phyloP scores from a whole-genome alignment of 768 basidiomycete genomes.

The Kwoniella heveanensis region DNA sequence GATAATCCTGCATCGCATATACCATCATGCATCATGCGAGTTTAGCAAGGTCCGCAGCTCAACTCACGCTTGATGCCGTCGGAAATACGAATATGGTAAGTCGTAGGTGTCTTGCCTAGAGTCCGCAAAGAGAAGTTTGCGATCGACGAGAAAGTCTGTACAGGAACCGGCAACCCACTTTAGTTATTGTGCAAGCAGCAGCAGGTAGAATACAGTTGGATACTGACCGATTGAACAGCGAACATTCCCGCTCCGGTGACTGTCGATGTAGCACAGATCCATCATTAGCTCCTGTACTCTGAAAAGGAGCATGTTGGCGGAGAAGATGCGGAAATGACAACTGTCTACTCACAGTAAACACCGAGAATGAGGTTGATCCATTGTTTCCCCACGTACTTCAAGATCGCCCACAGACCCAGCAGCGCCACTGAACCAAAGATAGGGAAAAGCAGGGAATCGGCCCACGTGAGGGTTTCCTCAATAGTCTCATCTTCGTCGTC shows the following conservation, averaged over 20 bases:
- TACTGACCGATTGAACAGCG: conserved; percentile 50
- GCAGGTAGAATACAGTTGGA: neutral
- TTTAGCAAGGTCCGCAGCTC: no score
- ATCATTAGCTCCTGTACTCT: no score
- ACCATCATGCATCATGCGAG: neutral
- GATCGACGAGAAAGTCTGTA: conserved; percentile 24
- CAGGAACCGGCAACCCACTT: no score
- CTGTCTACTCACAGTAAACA: conserved; percentile 46
- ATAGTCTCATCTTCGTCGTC: conserved; percentile 64
- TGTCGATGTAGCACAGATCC: no score
- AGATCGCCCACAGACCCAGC: conserved; percentile 68
- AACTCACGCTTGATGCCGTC: conserved; percentile 45
- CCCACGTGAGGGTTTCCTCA: conserved; percentile 60
- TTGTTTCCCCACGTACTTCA: conserved; percentile 73
- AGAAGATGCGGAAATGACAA: neutral
- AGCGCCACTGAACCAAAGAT: conserved; percentile 67
- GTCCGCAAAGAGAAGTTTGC: conserved; percentile 10
- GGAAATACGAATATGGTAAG: conserved; percentile 46
- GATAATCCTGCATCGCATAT: no score
- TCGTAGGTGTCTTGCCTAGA: conserved; percentile 27
- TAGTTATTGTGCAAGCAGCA: no score
- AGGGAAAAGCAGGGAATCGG: conserved; percentile 55
- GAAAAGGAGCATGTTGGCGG: no score
- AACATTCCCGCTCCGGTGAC: conserved; percentile 42
- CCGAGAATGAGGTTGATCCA: conserved; percentile 81